A percentile compares a stretch with the other conserved stretches of the same genome.
Conservation (phyloP, 371 early-diverging fungal species). For the Haplosporangium sp. region DNA sequence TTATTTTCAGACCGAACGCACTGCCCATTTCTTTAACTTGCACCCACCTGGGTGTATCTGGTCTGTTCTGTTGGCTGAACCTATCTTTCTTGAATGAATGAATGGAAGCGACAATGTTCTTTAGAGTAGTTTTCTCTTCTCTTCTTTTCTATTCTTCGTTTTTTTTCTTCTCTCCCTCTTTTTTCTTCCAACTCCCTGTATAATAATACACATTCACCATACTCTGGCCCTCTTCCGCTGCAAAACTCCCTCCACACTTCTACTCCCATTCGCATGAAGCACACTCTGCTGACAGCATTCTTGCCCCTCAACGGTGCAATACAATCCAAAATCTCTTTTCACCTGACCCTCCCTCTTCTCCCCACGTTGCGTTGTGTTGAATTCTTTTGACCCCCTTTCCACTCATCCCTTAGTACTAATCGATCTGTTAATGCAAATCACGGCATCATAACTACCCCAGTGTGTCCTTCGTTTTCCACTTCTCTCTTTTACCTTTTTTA, state of each 20-base stretch:
- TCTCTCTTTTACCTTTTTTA: neutral
- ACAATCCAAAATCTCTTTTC: too few relatives aligned
- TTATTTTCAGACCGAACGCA: neutral
- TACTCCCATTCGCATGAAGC: too few relatives aligned
- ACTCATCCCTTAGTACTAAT: neutral
- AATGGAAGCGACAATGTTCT: neutral
- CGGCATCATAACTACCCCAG: neutral
- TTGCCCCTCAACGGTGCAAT: too few relatives aligned
- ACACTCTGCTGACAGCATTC: too few relatives aligned
- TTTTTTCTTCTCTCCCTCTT: neutral
- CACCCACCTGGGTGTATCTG: conserved; percentile 27
- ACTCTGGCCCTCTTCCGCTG: too few relatives aligned
- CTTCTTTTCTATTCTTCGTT: conserved; percentile 4
- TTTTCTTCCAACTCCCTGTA: neutral
- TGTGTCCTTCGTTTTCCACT: conserved; percentile 3
- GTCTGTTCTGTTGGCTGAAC: conserved; percentile 24
- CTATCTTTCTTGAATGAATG: neutral
- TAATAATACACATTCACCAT: neutral
- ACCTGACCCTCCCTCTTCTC: too few relatives aligned
- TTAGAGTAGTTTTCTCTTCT: neutral
- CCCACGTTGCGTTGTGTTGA: too few relatives aligned
- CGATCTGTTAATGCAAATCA: neutral
- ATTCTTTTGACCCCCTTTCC: neutral
- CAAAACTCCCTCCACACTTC: too few relatives aligned
- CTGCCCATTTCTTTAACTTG: conserved; percentile 1